Evolutionary conservation across 176 grass and related monocot species (phyloP).

Genomic region (Oryza coarctata): DNA sequence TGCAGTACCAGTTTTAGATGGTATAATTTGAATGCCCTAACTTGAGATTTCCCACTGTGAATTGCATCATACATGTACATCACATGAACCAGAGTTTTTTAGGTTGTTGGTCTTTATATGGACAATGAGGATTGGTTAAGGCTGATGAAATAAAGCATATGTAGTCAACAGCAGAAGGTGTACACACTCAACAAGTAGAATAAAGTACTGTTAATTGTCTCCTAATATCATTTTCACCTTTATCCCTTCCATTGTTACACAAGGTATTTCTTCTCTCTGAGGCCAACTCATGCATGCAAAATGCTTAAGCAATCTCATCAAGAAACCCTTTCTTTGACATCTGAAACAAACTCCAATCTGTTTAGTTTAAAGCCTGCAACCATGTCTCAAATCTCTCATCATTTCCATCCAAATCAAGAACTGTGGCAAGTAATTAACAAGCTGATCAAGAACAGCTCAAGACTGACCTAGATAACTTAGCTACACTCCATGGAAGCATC

Average conservation of each 20-base stretch:
- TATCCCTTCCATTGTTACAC: constrained; percentile 51
- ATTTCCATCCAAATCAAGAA: neutral
- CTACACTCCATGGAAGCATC: constrained; percentile 31
- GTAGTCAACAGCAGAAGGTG: neutral
- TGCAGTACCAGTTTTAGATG: neutral
- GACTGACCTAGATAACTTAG: neutral
- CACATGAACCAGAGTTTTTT: neutral
- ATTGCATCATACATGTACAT: neutral
- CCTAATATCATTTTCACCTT: constrained; percentile 36
- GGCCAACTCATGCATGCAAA: constrained; percentile 56
- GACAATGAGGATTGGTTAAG: neutral
- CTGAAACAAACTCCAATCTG: constrained; percentile 4
- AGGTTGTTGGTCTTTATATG: neutral
- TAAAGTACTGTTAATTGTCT: neutral
- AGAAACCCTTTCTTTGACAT: constrained; percentile 33
- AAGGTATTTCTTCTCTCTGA: constrained; percentile 77
- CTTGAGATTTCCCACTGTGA: neutral
- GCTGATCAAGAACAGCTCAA: neutral
- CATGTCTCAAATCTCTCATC: constrained; percentile 27
- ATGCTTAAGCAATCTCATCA: constrained; percentile 58
- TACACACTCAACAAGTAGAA: neutral
- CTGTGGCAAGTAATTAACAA: no score
- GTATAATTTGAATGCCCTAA: neutral
- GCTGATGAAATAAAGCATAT: neutral
- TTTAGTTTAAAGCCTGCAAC: constrained; percentile 34